Conservation (phyloP, 2,329 filamentous ascomycete genomes). For the Leptographium procerum region DNA sequence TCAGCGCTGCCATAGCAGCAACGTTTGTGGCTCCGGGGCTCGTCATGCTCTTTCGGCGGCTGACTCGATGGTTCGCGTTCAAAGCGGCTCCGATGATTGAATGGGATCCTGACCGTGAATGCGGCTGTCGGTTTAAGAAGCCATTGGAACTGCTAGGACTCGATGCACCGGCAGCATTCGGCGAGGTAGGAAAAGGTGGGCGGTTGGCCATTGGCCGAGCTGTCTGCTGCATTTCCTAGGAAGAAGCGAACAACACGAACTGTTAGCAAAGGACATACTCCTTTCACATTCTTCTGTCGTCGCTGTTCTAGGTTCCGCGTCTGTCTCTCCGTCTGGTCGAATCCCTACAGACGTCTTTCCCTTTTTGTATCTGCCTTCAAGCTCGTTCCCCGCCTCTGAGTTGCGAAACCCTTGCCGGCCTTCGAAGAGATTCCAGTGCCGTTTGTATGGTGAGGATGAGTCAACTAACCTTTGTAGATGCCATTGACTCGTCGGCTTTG, state of each 20-base stretch:
- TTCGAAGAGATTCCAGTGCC: background rate
- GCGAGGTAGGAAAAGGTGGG: slow-evolving; percentile 44
- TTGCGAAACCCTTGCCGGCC: too few species aligned
- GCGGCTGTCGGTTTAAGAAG: slow-evolving; percentile 47
- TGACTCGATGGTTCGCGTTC: slow-evolving; percentile 74
- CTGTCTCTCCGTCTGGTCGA: background rate
- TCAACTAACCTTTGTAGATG: slow-evolving; percentile 17
- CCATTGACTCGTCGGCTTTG: slow-evolving; percentile 16
- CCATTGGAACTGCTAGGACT: slow-evolving; percentile 41
- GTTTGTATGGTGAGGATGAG: background rate
- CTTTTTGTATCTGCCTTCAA: too few species aligned
- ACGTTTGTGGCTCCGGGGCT: slow-evolving; percentile 59
- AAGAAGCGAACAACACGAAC: background rate
- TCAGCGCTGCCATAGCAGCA: slow-evolving; percentile 61
- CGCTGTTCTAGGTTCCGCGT: background rate
- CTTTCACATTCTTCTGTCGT: background rate
- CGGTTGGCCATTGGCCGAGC: slow-evolving; percentile 57
- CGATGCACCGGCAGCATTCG: slow-evolving; percentile 25
- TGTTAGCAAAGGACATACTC: background rate
- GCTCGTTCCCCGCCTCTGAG: too few species aligned
- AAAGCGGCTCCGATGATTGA: slow-evolving; percentile 57
- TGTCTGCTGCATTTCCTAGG: slow-evolving; percentile 51
- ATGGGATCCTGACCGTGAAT: slow-evolving; percentile 69
- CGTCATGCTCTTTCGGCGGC: slow-evolving; percentile 87
- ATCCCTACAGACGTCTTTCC: too few species aligned